Conservation (phyloP, 495 filamentous ascomycete genomes). For the Ramalina peruviana region DNA sequence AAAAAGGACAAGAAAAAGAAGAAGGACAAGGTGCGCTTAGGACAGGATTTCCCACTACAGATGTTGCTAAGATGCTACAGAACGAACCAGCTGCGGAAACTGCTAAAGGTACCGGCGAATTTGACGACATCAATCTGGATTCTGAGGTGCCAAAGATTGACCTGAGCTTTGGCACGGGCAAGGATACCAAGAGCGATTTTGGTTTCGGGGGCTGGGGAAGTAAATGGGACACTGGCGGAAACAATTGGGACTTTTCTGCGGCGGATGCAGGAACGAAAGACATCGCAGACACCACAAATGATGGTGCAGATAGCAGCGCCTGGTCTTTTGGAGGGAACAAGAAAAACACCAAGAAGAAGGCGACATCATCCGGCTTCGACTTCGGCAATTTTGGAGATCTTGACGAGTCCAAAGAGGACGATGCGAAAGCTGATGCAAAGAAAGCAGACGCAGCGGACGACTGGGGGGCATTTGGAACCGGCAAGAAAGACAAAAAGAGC, state of each 20-base stretch:
- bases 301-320: conserved; percentile 10
- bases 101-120: conserved; percentile 16
- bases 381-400: conserved; percentile 30
- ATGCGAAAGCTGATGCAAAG: conserved; percentile 13
- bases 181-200: conserved; percentile 24
- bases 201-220: conserved; percentile 29
- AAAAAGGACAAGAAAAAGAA: conserved; percentile 35
- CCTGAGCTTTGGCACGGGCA: conserved; percentile 27
- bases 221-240: conserved; percentile 8
- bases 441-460: conserved; percentile 7
- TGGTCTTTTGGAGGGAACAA: conserved; percentile 24
- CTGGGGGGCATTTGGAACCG: conserved; percentile 9
- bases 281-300: conserved; percentile 13
- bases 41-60: background rate
- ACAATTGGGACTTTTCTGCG: conserved; percentile 22
- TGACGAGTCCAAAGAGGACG: conserved; percentile 12
- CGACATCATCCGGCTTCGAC: conserved; percentile 29
- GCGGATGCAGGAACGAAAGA: conserved; percentile 10
- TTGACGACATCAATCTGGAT: conserved; percentile 34
- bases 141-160: conserved; percentile 31
- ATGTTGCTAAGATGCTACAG: background rate
- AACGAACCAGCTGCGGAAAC: conserved; percentile 14
- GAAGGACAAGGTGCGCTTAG: conserved; percentile 31
- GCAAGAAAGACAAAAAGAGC: conserved; percentile 16
- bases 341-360: conserved; percentile 26